Evolutionary conservation across 371 early-diverging fungal species (phyloP).

Genomic region (Mortierella sp.): DNA sequence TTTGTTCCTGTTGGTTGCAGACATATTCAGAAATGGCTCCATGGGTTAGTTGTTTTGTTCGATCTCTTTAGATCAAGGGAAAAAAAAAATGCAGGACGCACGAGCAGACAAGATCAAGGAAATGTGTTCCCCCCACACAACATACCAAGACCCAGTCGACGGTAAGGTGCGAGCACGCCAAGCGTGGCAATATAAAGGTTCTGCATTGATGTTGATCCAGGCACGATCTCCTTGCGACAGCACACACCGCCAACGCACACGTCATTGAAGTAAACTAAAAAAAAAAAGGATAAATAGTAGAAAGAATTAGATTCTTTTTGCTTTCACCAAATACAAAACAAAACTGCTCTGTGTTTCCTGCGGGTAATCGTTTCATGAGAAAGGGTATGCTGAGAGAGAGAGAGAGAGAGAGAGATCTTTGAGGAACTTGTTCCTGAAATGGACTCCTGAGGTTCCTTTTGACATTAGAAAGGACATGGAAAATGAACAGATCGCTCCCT

Average conservation of each 20-base stretch:
- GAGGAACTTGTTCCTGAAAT: no score
- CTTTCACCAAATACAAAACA: not conserved
- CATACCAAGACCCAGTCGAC: constrained; percentile 85
- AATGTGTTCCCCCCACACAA: no score
- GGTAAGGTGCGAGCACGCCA: constrained; percentile 90
- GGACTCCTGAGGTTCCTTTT: no score
- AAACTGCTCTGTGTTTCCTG: not conserved
- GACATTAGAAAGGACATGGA: no score
- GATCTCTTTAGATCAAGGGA: not conserved
- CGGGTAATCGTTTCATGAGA: no score
- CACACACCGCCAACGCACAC: constrained; percentile 90
- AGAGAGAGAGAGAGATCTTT: no score
- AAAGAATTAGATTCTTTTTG: not conserved
- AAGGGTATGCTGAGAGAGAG: no score
- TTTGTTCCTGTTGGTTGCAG: constrained; percentile 69
- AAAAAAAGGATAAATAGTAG: not conserved
- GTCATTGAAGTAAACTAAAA: constrained; percentile 76
- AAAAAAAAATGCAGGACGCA: not conserved
- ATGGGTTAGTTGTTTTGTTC: not conserved
- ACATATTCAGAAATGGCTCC: not conserved
- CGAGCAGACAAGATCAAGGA: not conserved
- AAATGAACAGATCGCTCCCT: no score
- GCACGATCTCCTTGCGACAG: constrained; percentile 75
- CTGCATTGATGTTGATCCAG: constrained; percentile 46
- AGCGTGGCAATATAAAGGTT: constrained; percentile 94